Conservation (phyloP, 108 stramenopile genomes). For the Pseudonitzschia pungens region DNA sequence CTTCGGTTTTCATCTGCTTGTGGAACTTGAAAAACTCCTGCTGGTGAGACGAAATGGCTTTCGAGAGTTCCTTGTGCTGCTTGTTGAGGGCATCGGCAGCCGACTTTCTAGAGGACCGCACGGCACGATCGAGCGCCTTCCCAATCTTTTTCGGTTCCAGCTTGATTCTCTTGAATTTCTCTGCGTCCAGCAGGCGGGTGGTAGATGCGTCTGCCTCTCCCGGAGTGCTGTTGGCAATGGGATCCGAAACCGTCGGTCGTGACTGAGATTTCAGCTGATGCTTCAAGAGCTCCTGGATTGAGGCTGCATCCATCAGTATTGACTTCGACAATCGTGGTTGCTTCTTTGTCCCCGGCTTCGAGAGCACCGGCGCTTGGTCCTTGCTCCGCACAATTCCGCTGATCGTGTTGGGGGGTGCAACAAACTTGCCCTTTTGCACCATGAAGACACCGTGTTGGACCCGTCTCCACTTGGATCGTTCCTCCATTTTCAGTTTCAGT, state of each 20-base stretch:
- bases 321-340: not conserved
- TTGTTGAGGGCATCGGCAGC: constrained; percentile 64
- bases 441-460: constrained; percentile 50
- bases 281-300: constrained; percentile 11
- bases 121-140: constrained; percentile 67
- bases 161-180: constrained; percentile 67
- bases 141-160: constrained; percentile 75
- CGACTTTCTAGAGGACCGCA: constrained; percentile 62
- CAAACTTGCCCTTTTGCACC: constrained; percentile 51
- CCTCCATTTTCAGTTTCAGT: constrained; percentile 26
- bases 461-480: constrained; percentile 50
- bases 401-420: constrained; percentile 32
- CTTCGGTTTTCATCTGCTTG: constrained; percentile 53
- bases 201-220: constrained; percentile 16
- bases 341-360: not conserved
- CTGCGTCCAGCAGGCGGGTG: constrained; percentile 54
- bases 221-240: constrained; percentile 9
- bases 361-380: not conserved
- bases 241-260: not conserved
- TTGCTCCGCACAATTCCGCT: constrained; percentile 21
- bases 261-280: not conserved
- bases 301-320: not conserved
- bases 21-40: constrained; percentile 83
- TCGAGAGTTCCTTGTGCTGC: constrained; percentile 74
- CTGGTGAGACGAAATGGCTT: constrained; percentile 60